Conservation (phyloP, 164 flowering plant species). For the Vitis rotundifolia region DNA sequence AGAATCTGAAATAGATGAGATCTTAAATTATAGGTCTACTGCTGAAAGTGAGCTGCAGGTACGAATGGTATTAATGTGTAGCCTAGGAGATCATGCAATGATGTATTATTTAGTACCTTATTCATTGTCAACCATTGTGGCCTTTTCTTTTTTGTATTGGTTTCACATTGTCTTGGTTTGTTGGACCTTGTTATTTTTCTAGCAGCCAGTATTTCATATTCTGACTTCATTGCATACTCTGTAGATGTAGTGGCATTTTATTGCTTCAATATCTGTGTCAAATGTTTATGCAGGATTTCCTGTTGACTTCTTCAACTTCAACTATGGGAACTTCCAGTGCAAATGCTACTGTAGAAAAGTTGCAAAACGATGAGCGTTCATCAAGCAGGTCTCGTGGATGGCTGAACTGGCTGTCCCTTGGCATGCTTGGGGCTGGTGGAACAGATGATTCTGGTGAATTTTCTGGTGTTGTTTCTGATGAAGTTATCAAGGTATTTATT, state of each 20-base stretch:
- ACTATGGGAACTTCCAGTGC: conserved; percentile 23
- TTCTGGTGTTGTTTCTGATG: conserved; percentile 95
- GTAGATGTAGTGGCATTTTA: not conserved
- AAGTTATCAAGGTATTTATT: conserved; percentile 67
- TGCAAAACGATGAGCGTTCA: conserved; percentile 50
- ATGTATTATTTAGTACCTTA: too few species aligned
- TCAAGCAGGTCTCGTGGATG: conserved; percentile 74
- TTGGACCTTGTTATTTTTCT: not conserved
- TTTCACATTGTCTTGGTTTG: not conserved
- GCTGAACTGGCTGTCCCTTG: conserved; percentile 93
- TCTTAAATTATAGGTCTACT: conserved; percentile 69
- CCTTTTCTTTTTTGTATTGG: too few species aligned
- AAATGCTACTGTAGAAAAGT: conserved; percentile 34
- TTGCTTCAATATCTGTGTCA: not conserved
- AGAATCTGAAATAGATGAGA: conserved; percentile 81
- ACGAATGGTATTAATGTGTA: conserved; percentile 7
- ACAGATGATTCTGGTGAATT: conserved; percentile 85
- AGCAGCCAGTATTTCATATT: not conserved
- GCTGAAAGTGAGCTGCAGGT: conserved; percentile 91
- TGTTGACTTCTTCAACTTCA: conserved; percentile 29
- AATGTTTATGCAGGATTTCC: conserved; percentile 44
- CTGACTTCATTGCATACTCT: not conserved
- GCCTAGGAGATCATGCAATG: too few species aligned
- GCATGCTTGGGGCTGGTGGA: conserved; percentile 99
- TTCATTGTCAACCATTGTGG: too few species aligned